These are phyloP conservation scores for Nannochloris sp. DNA, from an alignment of 139 green algal species.

Conservation along the genomic window DNA sequence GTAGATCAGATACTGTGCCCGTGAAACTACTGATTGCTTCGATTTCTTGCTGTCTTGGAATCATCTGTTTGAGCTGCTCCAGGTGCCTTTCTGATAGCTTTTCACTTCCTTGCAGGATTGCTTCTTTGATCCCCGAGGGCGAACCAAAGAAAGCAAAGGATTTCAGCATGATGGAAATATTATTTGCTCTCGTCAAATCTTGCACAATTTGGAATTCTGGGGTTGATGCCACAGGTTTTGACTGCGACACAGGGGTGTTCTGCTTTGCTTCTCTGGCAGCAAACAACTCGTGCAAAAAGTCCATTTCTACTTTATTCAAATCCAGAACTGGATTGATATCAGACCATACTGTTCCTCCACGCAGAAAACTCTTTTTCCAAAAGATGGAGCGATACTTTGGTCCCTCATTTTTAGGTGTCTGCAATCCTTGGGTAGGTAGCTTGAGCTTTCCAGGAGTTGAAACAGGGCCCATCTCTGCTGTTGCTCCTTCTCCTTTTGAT, in stretches of 20 bases:
- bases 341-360: slow-evolving; percentile 32
- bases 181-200: slow-evolving; percentile 52
- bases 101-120: slow-evolving; percentile 25
- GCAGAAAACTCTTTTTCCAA: slow-evolving; percentile 31
- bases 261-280: not conserved
- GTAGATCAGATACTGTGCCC: slow-evolving; percentile 26
- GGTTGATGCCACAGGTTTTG: not conserved
- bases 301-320: slow-evolving; percentile 11
- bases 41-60: slow-evolving; percentile 37
- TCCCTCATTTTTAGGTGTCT: not conserved
- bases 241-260: not conserved
- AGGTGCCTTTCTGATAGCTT: slow-evolving; percentile 39
- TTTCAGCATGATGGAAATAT: slow-evolving; percentile 69
- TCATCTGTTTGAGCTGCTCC: slow-evolving; percentile 34
- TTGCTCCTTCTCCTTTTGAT: not conserved
- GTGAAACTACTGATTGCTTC: slow-evolving; percentile 24
- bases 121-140: slow-evolving; percentile 14
- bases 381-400: slow-evolving; percentile 24
- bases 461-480: not conserved
- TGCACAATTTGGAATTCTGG: slow-evolving; percentile 32
- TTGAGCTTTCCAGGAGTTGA: not conserved
- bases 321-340: slow-evolving; percentile 6
- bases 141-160: slow-evolving; percentile 11
- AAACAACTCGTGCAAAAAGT: slow-evolving; percentile 24
- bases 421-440: not conserved